These are phyloP conservation scores for Boletus patriciae DNA, from an alignment of 768 basidiomycete species.

Conservation along the genomic window DNA sequence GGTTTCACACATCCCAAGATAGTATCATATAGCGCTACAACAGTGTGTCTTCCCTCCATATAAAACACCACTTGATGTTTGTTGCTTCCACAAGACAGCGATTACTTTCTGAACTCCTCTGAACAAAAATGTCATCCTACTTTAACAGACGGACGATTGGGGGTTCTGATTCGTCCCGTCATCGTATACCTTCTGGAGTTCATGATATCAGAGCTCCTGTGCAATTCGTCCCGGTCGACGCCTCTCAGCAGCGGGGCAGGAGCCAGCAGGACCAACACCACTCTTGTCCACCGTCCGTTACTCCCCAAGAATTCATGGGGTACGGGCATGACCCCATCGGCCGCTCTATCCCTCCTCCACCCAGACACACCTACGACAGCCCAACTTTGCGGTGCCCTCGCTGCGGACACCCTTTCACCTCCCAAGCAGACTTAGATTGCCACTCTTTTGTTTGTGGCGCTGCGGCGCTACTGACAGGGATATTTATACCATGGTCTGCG, in stretches of 20 bases:
- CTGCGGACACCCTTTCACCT: slow-evolving; percentile 9
- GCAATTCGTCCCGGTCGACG: neutral
- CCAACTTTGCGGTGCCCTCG: slow-evolving; percentile 10
- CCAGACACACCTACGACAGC: neutral
- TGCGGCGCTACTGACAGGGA: slow-evolving; percentile 8
- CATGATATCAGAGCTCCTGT: neutral
- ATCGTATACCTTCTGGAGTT: neutral
- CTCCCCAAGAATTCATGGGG: neutral
- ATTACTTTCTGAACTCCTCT: neutral
- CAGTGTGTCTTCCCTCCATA: neutral
- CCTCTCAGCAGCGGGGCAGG: neutral
- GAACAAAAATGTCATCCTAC: slow-evolving; percentile 6
- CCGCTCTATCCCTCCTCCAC: slow-evolving; percentile 3
- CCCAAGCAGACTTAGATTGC: slow-evolving; percentile 6
- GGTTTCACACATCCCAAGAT: neutral
- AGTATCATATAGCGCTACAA: neutral
- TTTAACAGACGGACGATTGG: slow-evolving; percentile 4
- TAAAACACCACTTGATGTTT: neutral
- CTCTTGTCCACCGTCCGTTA: neutral
- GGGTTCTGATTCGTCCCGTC: neutral
- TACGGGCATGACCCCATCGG: neutral
- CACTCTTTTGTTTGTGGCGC: slow-evolving; percentile 17
- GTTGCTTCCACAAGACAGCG: neutral
- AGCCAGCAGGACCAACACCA: neutral
- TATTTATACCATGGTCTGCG: slow-evolving; percentile 14